Base-by-base conservation (phyloP, 1,284 basidiomycete genomes). In the Moesziomyces sp. region DNA sequence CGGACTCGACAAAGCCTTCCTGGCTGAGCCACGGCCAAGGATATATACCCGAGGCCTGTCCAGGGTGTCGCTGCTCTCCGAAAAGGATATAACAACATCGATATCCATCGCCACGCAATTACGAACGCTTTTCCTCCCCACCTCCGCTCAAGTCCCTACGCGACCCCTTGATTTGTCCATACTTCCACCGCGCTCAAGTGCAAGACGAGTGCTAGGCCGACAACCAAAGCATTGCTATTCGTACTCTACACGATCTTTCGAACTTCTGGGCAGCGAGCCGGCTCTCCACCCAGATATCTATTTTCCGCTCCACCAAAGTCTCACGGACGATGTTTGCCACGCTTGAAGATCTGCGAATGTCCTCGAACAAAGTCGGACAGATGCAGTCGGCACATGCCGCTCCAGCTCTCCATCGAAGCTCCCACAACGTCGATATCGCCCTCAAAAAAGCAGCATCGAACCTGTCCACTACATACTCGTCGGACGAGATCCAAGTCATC, bases 401-500 rank as follows among this genome's bases (percentile, higher is more conserved):
- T 3, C 40, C 34, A 38, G 19, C 42, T 35, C 34, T 28, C 34
- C 9, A 23, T 28, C 18, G 2, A 10, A 21, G 18, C 21, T 18
- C 54, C 6, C 19, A 5, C 30, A 46, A 46, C 19, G 40, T 56
- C 6, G 1, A 8, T 10, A 1, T n/a, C 24, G 18, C 13, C n/a
- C 45, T 38, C 26, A 47, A 51, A 5, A n/a, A 10, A 24, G 23
- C 38, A 16, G 8, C 48, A 3, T 46, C 53, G 16, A 46, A 14
- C 5, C 21, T 44, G 11, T 21, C 44, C 13, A n/a, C 23, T 9
- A 35, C 34, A 7, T 55, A 58, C 46, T 58, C 60, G 7, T 45
- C 53, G 5, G 70, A 73, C 30, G 59, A 61, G 21, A 73, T 73
- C n/a, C 59, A 67, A 19, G 70, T 73, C 46, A 53, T 73, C 28